Evolutionary conservation across 768 basidiomycete genomes (phyloP).

Genomic region (Cystobasidium tubakii): DNA sequence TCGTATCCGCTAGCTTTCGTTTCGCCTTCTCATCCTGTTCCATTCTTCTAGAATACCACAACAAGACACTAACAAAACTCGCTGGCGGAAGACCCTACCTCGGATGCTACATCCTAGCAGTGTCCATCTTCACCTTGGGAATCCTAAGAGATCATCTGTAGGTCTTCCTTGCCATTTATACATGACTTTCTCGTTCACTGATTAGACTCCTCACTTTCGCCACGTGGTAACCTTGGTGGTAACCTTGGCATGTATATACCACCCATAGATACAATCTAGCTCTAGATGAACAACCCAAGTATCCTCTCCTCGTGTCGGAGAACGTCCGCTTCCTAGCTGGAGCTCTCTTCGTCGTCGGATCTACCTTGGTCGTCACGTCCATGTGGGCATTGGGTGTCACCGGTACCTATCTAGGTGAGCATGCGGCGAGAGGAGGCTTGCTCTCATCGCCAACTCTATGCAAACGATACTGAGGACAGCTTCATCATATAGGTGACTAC

Average conservation of each 20-base stretch:
- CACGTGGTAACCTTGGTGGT: no score
- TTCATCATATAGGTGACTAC: slow-evolving; percentile 50
- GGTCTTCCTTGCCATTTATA: slow-evolving; percentile 46
- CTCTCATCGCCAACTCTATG: slow-evolving; percentile 46
- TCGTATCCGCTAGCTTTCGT: not conserved
- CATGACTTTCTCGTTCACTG: not conserved
- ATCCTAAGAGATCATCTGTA: slow-evolving; percentile 79
- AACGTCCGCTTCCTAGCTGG: slow-evolving; percentile 57
- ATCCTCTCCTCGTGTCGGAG: slow-evolving; percentile 62
- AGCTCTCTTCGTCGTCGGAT: slow-evolving; percentile 67
- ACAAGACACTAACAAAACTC: slow-evolving; percentile 78
- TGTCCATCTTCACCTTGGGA: slow-evolving; percentile 77
- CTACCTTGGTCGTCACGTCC: slow-evolving; percentile 76
- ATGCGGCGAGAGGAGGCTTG: not conserved
- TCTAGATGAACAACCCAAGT: slow-evolving; percentile 66
- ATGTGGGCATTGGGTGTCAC: slow-evolving; percentile 89
- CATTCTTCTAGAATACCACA: slow-evolving; percentile 60
- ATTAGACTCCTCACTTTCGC: not conserved
- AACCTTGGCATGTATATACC: no score
- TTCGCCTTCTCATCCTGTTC: not conserved
- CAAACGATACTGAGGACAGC: no score
- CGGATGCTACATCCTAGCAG: slow-evolving; percentile 82
- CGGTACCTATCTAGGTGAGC: slow-evolving; percentile 68
- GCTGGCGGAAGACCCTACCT: slow-evolving; percentile 60
- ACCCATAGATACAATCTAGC: slow-evolving; percentile 75